phyloP scores from a whole-genome alignment of 2,329 filamentous ascomycete species.

The Nemania abortiva region DNA sequence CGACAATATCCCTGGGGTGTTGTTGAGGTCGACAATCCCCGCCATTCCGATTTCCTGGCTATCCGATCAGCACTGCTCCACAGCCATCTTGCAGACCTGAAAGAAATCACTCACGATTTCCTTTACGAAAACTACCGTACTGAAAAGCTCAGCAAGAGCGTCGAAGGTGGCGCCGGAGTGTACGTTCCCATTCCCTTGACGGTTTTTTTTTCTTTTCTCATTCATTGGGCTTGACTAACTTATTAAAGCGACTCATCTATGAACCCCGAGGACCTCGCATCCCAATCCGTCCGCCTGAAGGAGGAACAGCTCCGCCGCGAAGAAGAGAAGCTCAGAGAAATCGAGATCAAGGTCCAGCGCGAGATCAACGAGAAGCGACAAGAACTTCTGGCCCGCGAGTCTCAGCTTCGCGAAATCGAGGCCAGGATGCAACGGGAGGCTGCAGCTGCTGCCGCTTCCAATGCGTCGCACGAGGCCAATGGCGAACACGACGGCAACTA shows the following conservation, averaged over 20 bases:
- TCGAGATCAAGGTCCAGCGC: conserved; percentile 99
- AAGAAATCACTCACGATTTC: conserved; percentile 99
- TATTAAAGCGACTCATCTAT: conserved; percentile 80
- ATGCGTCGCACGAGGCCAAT: conserved; percentile 61
- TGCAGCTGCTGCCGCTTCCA: conserved; percentile 53
- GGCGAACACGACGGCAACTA: conserved; percentile 67
- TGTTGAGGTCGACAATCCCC: conserved; percentile 98
- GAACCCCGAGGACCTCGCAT: conserved; percentile 97
- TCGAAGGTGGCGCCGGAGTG: conserved; percentile 89
- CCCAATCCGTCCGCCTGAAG: conserved; percentile 98
- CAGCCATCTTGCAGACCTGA: conserved; percentile 96
- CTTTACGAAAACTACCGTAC: conserved; percentile 99
- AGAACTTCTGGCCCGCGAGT: conserved; percentile 96
- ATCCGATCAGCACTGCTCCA: conserved; percentile 96
- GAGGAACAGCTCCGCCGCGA: conserved; percentile 98
- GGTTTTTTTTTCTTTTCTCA: too few species aligned
- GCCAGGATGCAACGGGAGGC: conserved; percentile 91
- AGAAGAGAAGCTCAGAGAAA: conserved; percentile 99
- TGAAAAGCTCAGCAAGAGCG: conserved; percentile 99
- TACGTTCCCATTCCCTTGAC: conserved; percentile 66
- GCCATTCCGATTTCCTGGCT: conserved; percentile 97
- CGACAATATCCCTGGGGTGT: conserved; percentile 99
- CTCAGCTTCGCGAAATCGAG: conserved; percentile 98
- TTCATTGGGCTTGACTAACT: conserved; percentile 48
- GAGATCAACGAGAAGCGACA: conserved; percentile 99